These are phyloP conservation scores for Stromatinia cepivora DNA, from an alignment of 2,329 filamentous ascomycete genomes.

Conservation along the genomic window DNA sequence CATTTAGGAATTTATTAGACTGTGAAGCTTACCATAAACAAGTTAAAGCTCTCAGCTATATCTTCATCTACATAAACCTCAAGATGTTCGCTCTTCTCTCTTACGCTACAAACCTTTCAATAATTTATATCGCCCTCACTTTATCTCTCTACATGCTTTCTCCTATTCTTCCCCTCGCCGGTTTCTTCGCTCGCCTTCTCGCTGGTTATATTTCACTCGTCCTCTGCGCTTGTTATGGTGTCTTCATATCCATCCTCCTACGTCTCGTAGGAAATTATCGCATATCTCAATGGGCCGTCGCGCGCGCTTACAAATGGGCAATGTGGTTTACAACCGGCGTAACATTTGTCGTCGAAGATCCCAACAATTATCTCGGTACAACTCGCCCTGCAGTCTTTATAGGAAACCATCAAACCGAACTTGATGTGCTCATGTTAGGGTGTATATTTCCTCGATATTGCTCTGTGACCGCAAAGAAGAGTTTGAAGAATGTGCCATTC, in stretches of 20 bases:
- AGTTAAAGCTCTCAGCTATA: background rate
- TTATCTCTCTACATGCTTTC: constrained; percentile 63
- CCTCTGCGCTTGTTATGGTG: constrained; percentile 69
- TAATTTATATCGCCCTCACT: constrained; percentile 53
- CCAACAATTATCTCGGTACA: constrained; percentile 53
- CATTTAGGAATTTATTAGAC: background rate
- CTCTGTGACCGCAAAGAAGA: constrained; percentile 89
- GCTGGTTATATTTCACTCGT: constrained; percentile 65
- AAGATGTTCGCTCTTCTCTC: constrained; percentile 39
- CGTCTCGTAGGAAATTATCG: constrained; percentile 70
- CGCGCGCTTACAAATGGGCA: constrained; percentile 73
- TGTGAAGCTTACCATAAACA: background rate
- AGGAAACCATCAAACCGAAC: constrained; percentile 93
- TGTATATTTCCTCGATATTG: constrained; percentile 87
- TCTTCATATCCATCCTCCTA: constrained; percentile 69
- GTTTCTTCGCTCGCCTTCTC: constrained; percentile 69
- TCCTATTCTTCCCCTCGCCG: constrained; percentile 56
- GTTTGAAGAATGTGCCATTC: constrained; percentile 75
- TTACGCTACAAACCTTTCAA: constrained; percentile 48
- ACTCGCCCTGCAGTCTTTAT: constrained; percentile 85
- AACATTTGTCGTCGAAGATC: constrained; percentile 72
- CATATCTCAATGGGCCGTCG: constrained; percentile 83
- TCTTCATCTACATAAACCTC: background rate
- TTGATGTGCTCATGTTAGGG: constrained; percentile 91
- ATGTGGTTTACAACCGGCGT: constrained; percentile 78